phyloP scores from a whole-genome alignment of 2,329 filamentous ascomycete species.

The Ascomycota sp. region DNA sequence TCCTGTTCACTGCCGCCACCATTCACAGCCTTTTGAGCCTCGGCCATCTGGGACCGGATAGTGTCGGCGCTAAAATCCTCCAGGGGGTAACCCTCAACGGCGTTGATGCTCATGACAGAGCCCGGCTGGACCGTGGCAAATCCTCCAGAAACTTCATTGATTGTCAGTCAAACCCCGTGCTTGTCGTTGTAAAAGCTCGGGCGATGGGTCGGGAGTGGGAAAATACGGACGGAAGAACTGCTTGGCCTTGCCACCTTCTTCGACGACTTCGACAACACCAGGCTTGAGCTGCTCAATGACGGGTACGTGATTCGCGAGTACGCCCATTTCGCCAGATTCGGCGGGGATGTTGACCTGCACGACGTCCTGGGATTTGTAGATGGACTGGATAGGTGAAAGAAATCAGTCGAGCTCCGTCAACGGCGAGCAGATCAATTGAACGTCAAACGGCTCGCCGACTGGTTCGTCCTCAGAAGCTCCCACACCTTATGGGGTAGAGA shows the following conservation, averaged over 20 bases:
- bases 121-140: constrained; percentile 94
- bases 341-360: constrained; percentile 98
- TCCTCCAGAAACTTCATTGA: constrained; percentile 62
- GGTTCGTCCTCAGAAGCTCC: constrained; percentile 5
- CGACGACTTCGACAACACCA: constrained; percentile 82
- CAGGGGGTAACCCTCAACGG: constrained; percentile 81
- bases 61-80: constrained; percentile 92
- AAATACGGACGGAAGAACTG: constrained; percentile 95
- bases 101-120: constrained; percentile 93
- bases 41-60: constrained; percentile 73
- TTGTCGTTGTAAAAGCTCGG: neutral
- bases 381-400: constrained; percentile 34
- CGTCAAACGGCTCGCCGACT: constrained; percentile 6
- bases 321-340: constrained; percentile 97
- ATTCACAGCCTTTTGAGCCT: constrained; percentile 85
- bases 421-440: constrained; percentile 9
- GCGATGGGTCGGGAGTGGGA: too few relatives aligned
- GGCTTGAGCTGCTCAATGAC: constrained; percentile 98
- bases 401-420: constrained; percentile 22
- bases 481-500: constrained; percentile 96
- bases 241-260: constrained; percentile 79
- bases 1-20: constrained; percentile 90
- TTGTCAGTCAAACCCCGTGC: constrained; percentile 3
- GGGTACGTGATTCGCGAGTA: constrained; percentile 96
- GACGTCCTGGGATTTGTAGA: constrained; percentile 48